Evolutionary conservation across 2,329 filamentous ascomycete species (phyloP).

Genomic region (Xylariaceae sp.): DNA sequence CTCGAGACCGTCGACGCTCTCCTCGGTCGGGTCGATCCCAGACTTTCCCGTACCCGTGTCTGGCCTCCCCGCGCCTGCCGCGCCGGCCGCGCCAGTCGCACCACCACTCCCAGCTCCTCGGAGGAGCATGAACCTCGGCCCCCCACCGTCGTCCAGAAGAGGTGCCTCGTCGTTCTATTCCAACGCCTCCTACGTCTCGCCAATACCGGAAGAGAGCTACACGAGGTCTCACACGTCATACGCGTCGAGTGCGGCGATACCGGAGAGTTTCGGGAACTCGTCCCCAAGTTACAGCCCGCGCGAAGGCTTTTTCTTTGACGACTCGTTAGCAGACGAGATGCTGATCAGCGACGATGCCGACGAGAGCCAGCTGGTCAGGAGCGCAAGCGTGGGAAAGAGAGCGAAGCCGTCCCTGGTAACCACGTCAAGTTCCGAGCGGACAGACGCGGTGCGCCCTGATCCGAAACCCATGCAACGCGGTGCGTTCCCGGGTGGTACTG

Average conservation of each 20-base stretch:
- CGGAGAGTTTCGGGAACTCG: constrained; percentile 54
- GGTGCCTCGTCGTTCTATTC: constrained; percentile 60
- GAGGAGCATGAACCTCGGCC: constrained; percentile 48
- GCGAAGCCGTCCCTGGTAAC: constrained; percentile 50
- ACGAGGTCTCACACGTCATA: constrained; percentile 55
- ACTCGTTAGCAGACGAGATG: constrained; percentile 39
- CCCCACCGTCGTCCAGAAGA: constrained; percentile 52
- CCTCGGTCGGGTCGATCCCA: constrained; percentile 49
- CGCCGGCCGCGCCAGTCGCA: too few relatives aligned
- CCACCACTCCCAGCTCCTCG: constrained; percentile 28
- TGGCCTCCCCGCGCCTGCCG: too few relatives aligned
- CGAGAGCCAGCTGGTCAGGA: constrained; percentile 51
- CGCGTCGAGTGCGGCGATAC: constrained; percentile 66
- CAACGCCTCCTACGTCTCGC: constrained; percentile 59
- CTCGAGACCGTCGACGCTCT: constrained; percentile 46
- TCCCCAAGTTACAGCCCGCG: constrained; percentile 37
- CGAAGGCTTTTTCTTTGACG: constrained; percentile 43
- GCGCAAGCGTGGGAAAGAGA: constrained; percentile 54
- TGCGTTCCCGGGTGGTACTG: constrained; percentile 37
- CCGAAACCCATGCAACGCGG: constrained; percentile 29
- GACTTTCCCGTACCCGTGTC: constrained; percentile 47
- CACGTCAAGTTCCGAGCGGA: constrained; percentile 27
- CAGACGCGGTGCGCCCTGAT: constrained; percentile 25
- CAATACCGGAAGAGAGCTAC: constrained; percentile 65
- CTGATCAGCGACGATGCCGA: constrained; percentile 41